These are phyloP conservation scores for Ophiostoma fasciatum DNA, from an alignment of 2,329 filamentous ascomycete species.

Conservation along the genomic window DNA sequence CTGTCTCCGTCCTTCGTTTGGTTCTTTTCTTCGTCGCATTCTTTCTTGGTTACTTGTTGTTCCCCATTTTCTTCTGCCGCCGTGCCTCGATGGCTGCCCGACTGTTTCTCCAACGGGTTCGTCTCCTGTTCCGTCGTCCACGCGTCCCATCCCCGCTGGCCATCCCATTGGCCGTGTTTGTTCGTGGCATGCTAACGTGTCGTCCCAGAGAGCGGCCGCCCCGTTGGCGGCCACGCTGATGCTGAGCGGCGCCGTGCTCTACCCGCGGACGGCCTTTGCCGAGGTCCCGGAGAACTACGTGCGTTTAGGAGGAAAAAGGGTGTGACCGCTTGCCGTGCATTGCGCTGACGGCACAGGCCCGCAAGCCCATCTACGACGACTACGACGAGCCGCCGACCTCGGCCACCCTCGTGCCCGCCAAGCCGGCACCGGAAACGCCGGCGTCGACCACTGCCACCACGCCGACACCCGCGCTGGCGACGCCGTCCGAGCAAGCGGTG, in stretches of 20 bases:
- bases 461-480: conserved; percentile 15
- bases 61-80: neutral
- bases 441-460: conserved; percentile 7
- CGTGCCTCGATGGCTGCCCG: conserved; percentile 40
- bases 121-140: conserved; percentile 6
- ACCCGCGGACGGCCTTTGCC: conserved; percentile 33
- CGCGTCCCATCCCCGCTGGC: neutral
- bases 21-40: neutral
- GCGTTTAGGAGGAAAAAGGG: neutral
- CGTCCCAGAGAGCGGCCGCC: conserved; percentile 32
- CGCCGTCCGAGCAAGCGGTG: too few species aligned
- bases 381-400: conserved; percentile 24
- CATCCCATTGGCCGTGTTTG: neutral
- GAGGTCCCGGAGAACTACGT: conserved; percentile 28
- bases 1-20: conserved; percentile 2
- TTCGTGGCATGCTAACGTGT: neutral
- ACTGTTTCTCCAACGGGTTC: conserved; percentile 43
- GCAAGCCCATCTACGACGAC: conserved; percentile 74
- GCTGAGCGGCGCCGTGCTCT: conserved; percentile 32
- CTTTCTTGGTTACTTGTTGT: neutral
- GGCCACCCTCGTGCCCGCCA: conserved; percentile 11
- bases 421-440: conserved; percentile 11
- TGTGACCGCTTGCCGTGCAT: neutral
- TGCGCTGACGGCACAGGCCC: too few species aligned
- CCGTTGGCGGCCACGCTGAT: conserved; percentile 38